Evolutionary conservation across 257 asterid species (phyloP).

Genomic region (Forsythia viridissima): DNA sequence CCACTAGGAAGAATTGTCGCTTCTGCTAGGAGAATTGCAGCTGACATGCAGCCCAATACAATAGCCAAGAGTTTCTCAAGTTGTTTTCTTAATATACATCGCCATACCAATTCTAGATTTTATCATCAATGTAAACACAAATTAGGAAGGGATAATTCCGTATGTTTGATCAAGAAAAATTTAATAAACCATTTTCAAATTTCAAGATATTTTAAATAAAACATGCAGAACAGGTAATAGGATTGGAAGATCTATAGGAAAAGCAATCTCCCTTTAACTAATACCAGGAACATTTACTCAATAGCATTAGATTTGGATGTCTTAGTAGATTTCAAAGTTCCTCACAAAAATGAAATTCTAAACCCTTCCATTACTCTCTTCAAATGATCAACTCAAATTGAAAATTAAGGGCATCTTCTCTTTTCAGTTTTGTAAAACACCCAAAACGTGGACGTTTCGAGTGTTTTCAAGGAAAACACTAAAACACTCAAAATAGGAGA

Average conservation of each 20-base stretch:
- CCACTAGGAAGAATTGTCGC: slow-evolving; percentile 73
- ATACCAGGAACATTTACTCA: not conserved
- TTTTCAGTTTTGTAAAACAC: too few species aligned
- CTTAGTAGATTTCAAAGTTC: not conserved
- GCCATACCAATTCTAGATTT: slow-evolving; percentile 67
- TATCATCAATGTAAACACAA: not conserved
- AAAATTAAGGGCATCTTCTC: not conserved
- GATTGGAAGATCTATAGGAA: not conserved
- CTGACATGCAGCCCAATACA: slow-evolving; percentile 69
- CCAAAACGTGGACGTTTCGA: too few species aligned
- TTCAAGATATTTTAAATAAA: not conserved
- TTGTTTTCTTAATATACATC: slow-evolving; percentile 60
- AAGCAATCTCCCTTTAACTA: not conserved
- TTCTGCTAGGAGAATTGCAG: slow-evolving; percentile 79
- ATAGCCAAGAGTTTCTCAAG: slow-evolving; percentile 62
- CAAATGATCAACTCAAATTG: slow-evolving; percentile 12
- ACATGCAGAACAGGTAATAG: not conserved
- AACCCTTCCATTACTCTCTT: slow-evolving; percentile 16
- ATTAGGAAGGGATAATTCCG: slow-evolving; percentile 5
- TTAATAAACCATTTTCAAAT: not conserved
- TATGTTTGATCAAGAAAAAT: not conserved
- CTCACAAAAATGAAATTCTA: not conserved
- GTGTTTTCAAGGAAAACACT: too few species aligned
- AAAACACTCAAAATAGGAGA: too few species aligned
- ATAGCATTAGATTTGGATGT: not conserved